Conservation (phyloP, 257 asterid genomes). For the Rauvolfia tetraphylla region DNA sequence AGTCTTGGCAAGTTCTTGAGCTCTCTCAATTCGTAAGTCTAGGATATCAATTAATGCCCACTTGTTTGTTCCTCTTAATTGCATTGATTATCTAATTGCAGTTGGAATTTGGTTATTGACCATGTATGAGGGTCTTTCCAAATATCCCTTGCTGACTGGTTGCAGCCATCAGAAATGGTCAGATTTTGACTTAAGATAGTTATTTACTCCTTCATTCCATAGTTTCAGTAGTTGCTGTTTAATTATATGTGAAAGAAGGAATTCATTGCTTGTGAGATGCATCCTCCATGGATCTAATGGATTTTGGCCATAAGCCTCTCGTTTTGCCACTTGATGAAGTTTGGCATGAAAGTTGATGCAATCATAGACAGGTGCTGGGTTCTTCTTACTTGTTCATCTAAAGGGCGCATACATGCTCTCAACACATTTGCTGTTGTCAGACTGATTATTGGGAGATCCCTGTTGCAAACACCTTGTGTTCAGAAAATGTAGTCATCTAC, state of each 20-base stretch:
- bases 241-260: not conserved
- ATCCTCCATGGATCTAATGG: constrained; percentile 7
- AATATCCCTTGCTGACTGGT: not conserved
- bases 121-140: not conserved
- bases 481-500: not conserved
- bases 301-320: not conserved
- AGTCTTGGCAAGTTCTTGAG: not conserved
- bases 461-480: not conserved
- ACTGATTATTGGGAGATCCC: not conserved
- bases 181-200: not conserved
- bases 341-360: not conserved
- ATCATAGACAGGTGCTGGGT: not conserved
- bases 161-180: not conserved
- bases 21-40: not conserved
- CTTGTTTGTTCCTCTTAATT: not conserved
- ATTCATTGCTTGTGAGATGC: not conserved
- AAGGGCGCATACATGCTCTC: not conserved
- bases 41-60: not conserved
- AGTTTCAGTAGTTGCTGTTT: not conserved
- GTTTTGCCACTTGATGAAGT: not conserved
- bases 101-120: not conserved
- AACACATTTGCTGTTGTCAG: not conserved
- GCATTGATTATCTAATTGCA: not conserved
- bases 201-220: not conserved
- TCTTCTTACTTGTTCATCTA: not conserved